A percentile compares a stretch with the other conserved stretches of the same genome.
Conservation (phyloP, 2,329 filamentous ascomycete genomes). For the Scedosporium apiospermum region DNA sequence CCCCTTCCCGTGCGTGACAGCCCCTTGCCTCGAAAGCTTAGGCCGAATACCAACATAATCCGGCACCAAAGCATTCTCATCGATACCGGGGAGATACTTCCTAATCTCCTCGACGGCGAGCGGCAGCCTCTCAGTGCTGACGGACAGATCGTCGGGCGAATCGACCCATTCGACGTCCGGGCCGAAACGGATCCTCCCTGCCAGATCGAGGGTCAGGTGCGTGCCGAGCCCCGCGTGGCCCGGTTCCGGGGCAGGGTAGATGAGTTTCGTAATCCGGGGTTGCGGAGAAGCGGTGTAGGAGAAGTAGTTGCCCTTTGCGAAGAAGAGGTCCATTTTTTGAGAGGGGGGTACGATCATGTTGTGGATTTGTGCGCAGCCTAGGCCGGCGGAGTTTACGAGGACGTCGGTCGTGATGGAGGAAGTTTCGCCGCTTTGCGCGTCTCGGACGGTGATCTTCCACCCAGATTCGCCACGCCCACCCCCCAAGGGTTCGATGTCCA, state of each 20-base stretch:
- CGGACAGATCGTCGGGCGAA: slow-evolving; percentile 56
- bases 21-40: slow-evolving; percentile 57
- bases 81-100: slow-evolving; percentile 67
- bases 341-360: slow-evolving; percentile 66
- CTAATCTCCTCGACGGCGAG: slow-evolving; percentile 66
- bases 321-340: slow-evolving; percentile 55
- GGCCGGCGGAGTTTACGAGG: slow-evolving; percentile 77
- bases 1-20: slow-evolving; percentile 52
- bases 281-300: slow-evolving; percentile 55
- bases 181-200: slow-evolving; percentile 77
- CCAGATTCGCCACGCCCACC: slow-evolving; percentile 41
- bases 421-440: slow-evolving; percentile 33
- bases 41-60: slow-evolving; percentile 92
- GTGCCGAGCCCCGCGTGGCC: slow-evolving; percentile 82
- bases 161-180: slow-evolving; percentile 94
- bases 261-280: slow-evolving; percentile 59
- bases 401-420: slow-evolving; percentile 62
- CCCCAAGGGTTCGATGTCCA: slow-evolving; percentile 41
- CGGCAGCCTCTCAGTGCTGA: slow-evolving; percentile 52
- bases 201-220: slow-evolving; percentile 84
- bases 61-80: slow-evolving; percentile 54
- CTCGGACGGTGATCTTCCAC: slow-evolving; percentile 57
- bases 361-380: slow-evolving; percentile 64
- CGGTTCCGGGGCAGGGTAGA: slow-evolving; percentile 81
- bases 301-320: slow-evolving; percentile 94